Base-by-base conservation (phyloP, 495 filamentous ascomycete species). In the Monascus purpureus region DNA sequence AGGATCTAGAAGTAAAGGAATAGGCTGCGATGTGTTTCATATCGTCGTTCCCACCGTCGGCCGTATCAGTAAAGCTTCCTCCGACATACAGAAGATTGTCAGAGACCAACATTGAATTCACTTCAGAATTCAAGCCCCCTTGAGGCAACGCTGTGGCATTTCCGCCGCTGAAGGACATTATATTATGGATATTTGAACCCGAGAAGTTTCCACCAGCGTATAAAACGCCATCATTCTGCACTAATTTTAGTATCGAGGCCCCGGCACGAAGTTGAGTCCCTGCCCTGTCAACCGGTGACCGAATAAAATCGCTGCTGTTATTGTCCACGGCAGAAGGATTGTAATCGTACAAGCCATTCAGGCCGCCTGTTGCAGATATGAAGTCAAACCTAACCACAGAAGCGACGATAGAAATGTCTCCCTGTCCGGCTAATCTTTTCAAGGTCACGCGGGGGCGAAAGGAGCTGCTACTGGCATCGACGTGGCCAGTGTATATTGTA, bases 301-400 rank as follows among this genome's bases (percentile, higher is more conserved):
- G 71, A 9, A 68, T 63, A 35, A 87, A 74, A 46, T 82, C 68
- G 19, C 67, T 63, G 33, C 75, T 64, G 6, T 78, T 61, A 14
- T 42, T 39, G 3, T 57, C 60, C 8, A 65, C 62, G 28, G 70
- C 51, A 16, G 59, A 68, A 1, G 85, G 84, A 36, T 88, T 67
- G 49, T 78, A 95, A 38, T 99, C 90, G 52, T 83, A 99, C 2
- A 99, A 55, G 8, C 86, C 86, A 47, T 95, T 95, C 34, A 99
- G 52, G 15, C 77, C 78, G 41, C 73, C 75, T 5, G 55, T 51
- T 23, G 72, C 74, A 17, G 68, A 68, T 17, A 80, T 63, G 16
- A 86, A 57, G 17, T 73, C 69, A 52, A 96, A 93, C 13, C 74
- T 70, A 13, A 96, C 75, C 27, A 77, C 69, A 38, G 90, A 86